Evolutionary conservation across 2,329 filamentous ascomycete genomes (phyloP).

Genomic region (Pyricularia pennisetigena): DNA sequence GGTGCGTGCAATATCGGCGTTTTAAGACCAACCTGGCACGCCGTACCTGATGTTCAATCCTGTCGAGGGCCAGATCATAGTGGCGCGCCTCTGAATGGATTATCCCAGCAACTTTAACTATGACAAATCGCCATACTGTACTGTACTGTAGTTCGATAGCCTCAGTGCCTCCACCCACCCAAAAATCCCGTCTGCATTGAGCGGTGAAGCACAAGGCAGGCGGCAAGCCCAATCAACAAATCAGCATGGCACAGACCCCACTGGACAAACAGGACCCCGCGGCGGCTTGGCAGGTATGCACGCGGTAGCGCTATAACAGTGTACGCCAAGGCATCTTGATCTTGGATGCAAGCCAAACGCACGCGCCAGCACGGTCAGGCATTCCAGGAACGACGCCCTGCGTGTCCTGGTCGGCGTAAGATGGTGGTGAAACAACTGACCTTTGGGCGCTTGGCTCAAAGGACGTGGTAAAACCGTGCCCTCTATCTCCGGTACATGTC

Average conservation of each 20-base stretch:
- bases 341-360: not conserved
- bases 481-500: not conserved
- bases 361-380: not conserved
- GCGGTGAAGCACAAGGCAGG: not conserved
- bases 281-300: not conserved
- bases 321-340: not conserved
- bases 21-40: no score
- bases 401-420: not conserved
- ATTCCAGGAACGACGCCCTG: not conserved
- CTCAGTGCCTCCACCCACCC: not conserved
- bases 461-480: not conserved
- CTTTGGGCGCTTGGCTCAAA: not conserved
- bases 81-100: not conserved
- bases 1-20: no score
- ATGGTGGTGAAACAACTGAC: not conserved
- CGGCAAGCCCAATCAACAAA: not conserved
- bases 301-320: not conserved
- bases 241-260: not conserved
- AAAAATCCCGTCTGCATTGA: not conserved
- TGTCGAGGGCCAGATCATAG: not conserved
- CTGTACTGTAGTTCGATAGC: not conserved
- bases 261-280: not conserved
- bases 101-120: not conserved
- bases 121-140: not conserved
- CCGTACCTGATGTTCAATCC: not conserved